These are phyloP conservation scores for Tricholoma furcatifolium DNA, from an alignment of 768 basidiomycete genomes.

Conservation along the genomic window DNA sequence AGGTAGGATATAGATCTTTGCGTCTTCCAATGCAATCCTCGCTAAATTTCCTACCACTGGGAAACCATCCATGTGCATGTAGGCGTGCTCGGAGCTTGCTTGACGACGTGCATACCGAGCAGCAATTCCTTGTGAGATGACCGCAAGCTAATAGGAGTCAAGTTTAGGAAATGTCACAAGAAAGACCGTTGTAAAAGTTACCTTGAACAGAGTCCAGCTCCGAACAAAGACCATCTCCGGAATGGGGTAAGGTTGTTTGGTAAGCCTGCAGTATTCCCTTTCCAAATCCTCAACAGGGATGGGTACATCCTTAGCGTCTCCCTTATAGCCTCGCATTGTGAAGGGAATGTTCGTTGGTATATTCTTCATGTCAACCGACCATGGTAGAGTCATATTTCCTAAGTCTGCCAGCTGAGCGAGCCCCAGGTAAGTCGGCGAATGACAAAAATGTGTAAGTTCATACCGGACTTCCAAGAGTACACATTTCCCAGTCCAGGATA, in stretches of 20 bases:
- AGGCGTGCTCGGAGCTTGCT: slow-evolving; percentile 83
- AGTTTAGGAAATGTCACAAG: not conserved
- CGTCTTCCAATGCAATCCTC: slow-evolving; percentile 53
- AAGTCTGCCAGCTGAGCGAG: slow-evolving; percentile 73
- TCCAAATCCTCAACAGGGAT: slow-evolving; percentile 73
- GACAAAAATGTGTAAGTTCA: slow-evolving; percentile 21
- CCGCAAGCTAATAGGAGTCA: slow-evolving; percentile 48
- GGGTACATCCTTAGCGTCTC: slow-evolving; percentile 52
- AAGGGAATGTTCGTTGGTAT: slow-evolving; percentile 28
- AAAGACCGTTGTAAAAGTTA: slow-evolving; percentile 29
- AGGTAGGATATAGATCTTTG: slow-evolving; percentile 33
- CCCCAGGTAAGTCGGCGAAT: not conserved
- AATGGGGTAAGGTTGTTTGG: slow-evolving; percentile 70
- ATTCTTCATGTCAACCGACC: slow-evolving; percentile 53
- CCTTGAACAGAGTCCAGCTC: slow-evolving; percentile 85
- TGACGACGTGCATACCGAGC: slow-evolving; percentile 83
- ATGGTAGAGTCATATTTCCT: slow-evolving; percentile 86
- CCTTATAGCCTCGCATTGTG: slow-evolving; percentile 62
- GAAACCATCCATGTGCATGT: slow-evolving; percentile 43
- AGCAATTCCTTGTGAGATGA: slow-evolving; percentile 90
- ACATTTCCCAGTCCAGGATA: slow-evolving; percentile 97
- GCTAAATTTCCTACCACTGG: slow-evolving; percentile 66
- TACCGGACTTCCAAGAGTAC: slow-evolving; percentile 90
- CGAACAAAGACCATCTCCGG: slow-evolving; percentile 75
- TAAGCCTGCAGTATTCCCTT: slow-evolving; percentile 74